Base-by-base conservation (phyloP, 2,329 filamentous ascomycete species). In the Tolypocladium paradoxum region DNA sequence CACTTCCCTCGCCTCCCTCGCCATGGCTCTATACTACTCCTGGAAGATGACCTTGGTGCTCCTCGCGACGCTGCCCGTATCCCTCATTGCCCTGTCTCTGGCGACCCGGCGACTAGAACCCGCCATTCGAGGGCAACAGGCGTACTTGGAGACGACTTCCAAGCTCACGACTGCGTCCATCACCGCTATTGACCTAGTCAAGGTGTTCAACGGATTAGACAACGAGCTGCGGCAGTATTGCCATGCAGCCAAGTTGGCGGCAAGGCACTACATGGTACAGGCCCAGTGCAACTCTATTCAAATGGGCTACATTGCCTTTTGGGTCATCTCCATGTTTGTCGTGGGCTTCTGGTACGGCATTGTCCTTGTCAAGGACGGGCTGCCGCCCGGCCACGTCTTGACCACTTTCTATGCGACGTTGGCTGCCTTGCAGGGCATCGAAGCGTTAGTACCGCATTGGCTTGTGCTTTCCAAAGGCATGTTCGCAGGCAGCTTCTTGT, bases 271-370 rank as follows among this genome's bases (percentile, higher is more conserved):
- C 59, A 70, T 83, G 12, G 71, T 78, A 18, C 88, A 92, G 63
- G 86, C 86, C 0, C 76, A 80, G 47, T 76, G 82, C 18, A 87
- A 83, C 58, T 83, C 87, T 0, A 65, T 83, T 3, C 90, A 96
- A 62, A 83, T 88, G 62, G 84, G 84, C 0, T 79, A 87, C 48
- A 77, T 88, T 50, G 84, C 85, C 48, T 81, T 95, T 59, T 83
- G 90, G 72, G 83, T 86, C 33, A 78, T 90, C 4, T 76, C 76
- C 2, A 83, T 96, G 65, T 96, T 97, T 59, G 85, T 95, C 0
- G 79, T 90, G 54, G 91, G 90, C 0, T 96, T 97, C 63, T 96
- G 88, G 82, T 95, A 91, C 60, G 91, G 90, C 0, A 79, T 85
- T 31, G 73, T 80, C 1, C 76, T 96, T 2, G 83, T 93, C 11